Base-by-base conservation (phyloP, 345 rosid species). In the Gynandropsis gynandra region DNA sequence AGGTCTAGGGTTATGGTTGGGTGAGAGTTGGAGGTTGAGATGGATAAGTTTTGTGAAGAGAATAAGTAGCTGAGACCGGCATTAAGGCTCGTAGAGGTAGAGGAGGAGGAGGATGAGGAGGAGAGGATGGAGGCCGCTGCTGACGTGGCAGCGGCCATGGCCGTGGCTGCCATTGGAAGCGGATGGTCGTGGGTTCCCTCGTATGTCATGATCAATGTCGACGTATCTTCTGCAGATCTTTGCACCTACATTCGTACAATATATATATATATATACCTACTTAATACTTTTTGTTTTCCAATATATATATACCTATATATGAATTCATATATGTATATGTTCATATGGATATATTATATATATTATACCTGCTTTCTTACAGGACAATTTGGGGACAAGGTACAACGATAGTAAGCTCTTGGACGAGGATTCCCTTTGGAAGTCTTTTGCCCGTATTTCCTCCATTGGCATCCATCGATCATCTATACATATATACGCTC, bases 351-450 rank as follows among this genome's bases (percentile, higher is more conserved):
- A 24, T 24, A 9, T 20, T 21, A 7, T 39, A 14, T 32, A 48
- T 38, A 29, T 16, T 46, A 38, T 69, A 87, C 95, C 88, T 89
- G 97, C 69, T 89, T 89, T 41, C 97, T 81, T 32, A 81, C 97
- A 0, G 97, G 95, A 63, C 97, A 89, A 48, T 29, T 61, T 6
- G 64, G 38, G 11, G 77, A 73, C 54, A 61, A 56, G 35, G 95
- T 81, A 71, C 97, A 89, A 3, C 97, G 94, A 43, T 89, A 89
- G 68, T 89, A 89, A n/a, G 95, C 95, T 9, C 95, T 74, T 4
- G 97, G 97, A 58, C 87, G 88, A 44, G 95, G 97, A 67, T 85
- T 89, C 0, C 93, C 79, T 69, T 85, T 85, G 1, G 97, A 86
- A 70, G 78, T 76, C 69, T 89, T 89, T 58, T 89, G 97, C 18